A percentile compares a stretch with the other conserved stretches of the same genome.
Conservation (phyloP, 2,329 filamentous ascomycete species). For the Trichoderma citrinoviride region DNA sequence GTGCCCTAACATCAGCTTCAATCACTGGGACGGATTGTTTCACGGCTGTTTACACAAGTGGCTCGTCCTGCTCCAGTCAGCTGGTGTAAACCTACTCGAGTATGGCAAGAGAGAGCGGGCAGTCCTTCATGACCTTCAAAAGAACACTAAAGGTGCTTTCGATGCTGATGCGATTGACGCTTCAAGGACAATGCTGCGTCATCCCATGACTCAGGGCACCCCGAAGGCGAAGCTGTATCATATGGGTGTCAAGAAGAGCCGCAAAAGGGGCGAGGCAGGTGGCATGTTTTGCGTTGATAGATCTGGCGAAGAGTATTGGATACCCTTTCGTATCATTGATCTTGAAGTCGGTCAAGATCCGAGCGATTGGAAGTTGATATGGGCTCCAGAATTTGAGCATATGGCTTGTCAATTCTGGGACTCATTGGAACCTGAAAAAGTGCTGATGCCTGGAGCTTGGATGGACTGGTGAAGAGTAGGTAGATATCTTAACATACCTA, state of each 20-base stretch:
- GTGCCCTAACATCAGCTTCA: background rate
- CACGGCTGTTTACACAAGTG: slow-evolving; percentile 26
- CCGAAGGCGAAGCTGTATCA: background rate
- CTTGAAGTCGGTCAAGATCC: slow-evolving; percentile 22
- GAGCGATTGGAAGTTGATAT: slow-evolving; percentile 28
- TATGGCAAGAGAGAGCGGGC: slow-evolving; percentile 27
- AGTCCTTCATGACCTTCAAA: background rate
- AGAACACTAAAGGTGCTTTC: slow-evolving; percentile 22
- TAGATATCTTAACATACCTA: too few relatives aligned
- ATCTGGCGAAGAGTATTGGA: slow-evolving; percentile 23
- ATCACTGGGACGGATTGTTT: slow-evolving; percentile 26
- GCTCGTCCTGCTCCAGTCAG: slow-evolving; percentile 20
- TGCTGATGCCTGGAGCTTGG: slow-evolving; percentile 31
- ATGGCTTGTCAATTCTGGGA: slow-evolving; percentile 32
- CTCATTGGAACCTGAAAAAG: slow-evolving; percentile 21
- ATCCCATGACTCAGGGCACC: slow-evolving; percentile 3
- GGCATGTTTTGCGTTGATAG: background rate
- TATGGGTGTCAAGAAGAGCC: background rate
- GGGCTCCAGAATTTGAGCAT: slow-evolving; percentile 30
- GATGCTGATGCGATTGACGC: slow-evolving; percentile 24
- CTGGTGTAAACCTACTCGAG: slow-evolving; percentile 26
- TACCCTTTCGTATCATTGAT: slow-evolving; percentile 27
- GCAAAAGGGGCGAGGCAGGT: too few relatives aligned
- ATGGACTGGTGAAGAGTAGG: slow-evolving; percentile 25
- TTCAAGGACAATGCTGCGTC: slow-evolving; percentile 17